phyloP scores from a whole-genome alignment of 768 basidiomycete species.

The Xerocomus brunneocitrinus region DNA sequence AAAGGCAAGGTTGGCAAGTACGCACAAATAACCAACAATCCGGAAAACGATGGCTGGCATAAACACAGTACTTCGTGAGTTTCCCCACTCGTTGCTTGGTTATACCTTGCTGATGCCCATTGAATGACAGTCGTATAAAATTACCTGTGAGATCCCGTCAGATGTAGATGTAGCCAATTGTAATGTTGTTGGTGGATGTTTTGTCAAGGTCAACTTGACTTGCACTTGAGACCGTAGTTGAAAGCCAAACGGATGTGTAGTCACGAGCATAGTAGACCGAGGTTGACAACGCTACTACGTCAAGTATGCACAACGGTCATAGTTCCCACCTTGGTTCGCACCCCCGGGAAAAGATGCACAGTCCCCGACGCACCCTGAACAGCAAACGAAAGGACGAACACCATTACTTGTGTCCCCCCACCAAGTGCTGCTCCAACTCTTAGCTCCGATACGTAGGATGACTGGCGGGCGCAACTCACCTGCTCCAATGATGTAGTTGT shows the following conservation, averaged over 20 bases:
- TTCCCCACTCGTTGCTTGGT: neutral
- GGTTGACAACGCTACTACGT: conserved; percentile 1
- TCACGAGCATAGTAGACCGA: too few species aligned
- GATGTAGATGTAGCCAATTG: conserved; percentile 12
- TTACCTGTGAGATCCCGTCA: neutral
- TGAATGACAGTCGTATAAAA: conserved; percentile 25
- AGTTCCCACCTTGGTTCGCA: conserved; percentile 48
- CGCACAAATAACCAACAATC: conserved; percentile 91
- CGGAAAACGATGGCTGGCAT: conserved; percentile 96
- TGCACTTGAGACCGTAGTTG: too few species aligned
- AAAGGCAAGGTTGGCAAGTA: conserved; percentile 94
- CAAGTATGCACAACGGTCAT: conserved; percentile 24
- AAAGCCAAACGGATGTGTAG: too few species aligned
- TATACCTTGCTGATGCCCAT: conserved; percentile 1
- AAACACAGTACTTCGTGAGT: conserved; percentile 87
- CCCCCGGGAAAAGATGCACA: conserved; percentile 52
- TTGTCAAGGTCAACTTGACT: conserved; percentile 3
- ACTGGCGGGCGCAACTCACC: conserved; percentile 27
- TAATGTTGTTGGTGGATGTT: conserved; percentile 21
- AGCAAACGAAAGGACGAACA: conserved; percentile 46
- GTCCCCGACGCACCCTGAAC: conserved; percentile 50
- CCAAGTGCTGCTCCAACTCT: conserved; percentile 28
- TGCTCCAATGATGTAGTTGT: conserved; percentile 65
- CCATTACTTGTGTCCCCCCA: conserved; percentile 47
- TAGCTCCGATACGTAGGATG: neutral